phyloP scores from a whole-genome alignment of 345 rosid genomes.

The Populus tremula region DNA sequence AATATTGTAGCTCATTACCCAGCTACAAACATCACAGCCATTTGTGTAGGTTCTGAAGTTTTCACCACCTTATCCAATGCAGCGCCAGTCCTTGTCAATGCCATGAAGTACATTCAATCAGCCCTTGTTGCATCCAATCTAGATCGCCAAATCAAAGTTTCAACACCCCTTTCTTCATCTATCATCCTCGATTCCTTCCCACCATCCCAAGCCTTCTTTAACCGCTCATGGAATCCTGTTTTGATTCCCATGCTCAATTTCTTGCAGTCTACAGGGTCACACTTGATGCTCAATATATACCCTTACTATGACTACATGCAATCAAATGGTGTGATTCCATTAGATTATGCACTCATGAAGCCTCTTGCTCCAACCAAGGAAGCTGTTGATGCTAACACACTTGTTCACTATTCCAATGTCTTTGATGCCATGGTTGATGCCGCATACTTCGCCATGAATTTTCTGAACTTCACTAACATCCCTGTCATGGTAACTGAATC shows the following conservation, averaged over 20 bases:
- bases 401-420: constrained; percentile 87
- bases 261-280: constrained; percentile 79
- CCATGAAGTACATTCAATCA: constrained; percentile 75
- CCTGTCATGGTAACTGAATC: constrained; percentile 81
- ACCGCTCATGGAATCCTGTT: constrained; percentile 77
- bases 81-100: constrained; percentile 75
- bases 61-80: constrained; percentile 69
- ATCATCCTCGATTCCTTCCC: constrained; percentile 96
- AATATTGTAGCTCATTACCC: constrained; percentile 84
- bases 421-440: constrained; percentile 95
- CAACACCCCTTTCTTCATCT: constrained; percentile 78
- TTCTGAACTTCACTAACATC: constrained; percentile 77
- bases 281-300: constrained; percentile 83
- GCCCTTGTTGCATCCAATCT: constrained; percentile 93
- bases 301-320: constrained; percentile 89
- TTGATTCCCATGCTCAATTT: constrained; percentile 84
- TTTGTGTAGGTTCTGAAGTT: constrained; percentile 97
- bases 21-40: constrained; percentile 89
- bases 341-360: constrained; percentile 89
- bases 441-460: constrained; percentile 78
- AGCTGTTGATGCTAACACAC: constrained; percentile 95
- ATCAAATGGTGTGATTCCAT: constrained; percentile 69
- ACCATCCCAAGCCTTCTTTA: constrained; percentile 98
- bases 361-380: constrained; percentile 92
- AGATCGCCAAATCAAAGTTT: constrained; percentile 80